Conservation (phyloP, 306 rosid genomes). For the Malus asiatica region DNA sequence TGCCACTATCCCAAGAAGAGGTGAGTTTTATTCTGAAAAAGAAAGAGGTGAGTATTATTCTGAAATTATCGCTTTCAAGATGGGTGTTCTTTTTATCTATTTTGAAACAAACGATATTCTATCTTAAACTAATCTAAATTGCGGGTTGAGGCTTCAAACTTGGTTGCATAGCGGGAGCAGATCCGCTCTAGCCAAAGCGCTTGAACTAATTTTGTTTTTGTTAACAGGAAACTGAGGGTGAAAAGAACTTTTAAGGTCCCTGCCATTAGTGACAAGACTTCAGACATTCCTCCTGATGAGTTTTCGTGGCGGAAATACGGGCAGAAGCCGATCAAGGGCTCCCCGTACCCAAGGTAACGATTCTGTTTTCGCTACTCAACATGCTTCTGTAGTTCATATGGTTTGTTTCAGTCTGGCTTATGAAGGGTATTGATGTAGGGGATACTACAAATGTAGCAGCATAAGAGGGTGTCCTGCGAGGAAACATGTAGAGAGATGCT, state of each 20-base stretch:
- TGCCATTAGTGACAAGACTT: constrained; percentile 83
- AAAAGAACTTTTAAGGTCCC: constrained; percentile 88
- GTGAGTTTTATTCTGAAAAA: constrained; percentile 37
- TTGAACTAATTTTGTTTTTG: neutral
- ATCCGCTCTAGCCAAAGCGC: too few relatives aligned
- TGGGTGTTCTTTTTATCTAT: neutral
- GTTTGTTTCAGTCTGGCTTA: neutral
- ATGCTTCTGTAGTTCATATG: neutral
- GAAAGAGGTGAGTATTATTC: constrained; percentile 61
- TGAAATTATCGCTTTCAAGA: neutral
- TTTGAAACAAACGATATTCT: too few relatives aligned
- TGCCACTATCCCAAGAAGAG: constrained; percentile 91
- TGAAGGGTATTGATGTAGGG: constrained; percentile 40
- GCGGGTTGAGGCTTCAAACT: too few relatives aligned
- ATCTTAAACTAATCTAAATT: too few relatives aligned
- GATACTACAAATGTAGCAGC: constrained; percentile 98
- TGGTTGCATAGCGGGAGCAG: too few relatives aligned
- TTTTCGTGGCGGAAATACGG: constrained; percentile 99
- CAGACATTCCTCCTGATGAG: constrained; percentile 95
- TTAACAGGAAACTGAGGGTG: constrained; percentile 71
- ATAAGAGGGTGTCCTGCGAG: constrained; percentile 99
- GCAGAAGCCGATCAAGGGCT: constrained; percentile 98
- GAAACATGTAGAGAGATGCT: constrained; percentile 87
- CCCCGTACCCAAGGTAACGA: constrained; percentile 85
- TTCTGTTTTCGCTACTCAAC: neutral